Percentiles rank a stretch among this genome's conserved stretches.
Conservation (phyloP, 2,329 filamentous ascomycete genomes). For the Aspergillus sp. region DNA sequence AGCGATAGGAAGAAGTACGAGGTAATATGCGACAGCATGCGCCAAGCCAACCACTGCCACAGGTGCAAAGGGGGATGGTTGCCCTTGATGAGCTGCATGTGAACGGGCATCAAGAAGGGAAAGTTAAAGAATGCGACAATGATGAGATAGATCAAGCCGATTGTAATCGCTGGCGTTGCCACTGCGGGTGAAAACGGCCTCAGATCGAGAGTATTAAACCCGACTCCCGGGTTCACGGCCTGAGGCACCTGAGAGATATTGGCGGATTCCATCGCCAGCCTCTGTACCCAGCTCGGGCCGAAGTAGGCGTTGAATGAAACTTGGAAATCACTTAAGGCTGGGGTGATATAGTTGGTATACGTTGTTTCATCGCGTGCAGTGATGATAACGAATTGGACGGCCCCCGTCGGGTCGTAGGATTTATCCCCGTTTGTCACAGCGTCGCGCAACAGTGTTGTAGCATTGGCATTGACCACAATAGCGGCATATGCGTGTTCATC, state of each 20-base stretch:
- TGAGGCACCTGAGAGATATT: constrained; percentile 45
- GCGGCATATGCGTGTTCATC: constrained; percentile 53
- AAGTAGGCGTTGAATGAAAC: constrained; percentile 42
- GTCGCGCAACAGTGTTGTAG: constrained; percentile 49
- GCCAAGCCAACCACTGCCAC: constrained; percentile 51
- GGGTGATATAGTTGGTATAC: constrained; percentile 46
- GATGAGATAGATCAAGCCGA: constrained; percentile 59
- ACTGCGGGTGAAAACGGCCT: constrained; percentile 51
- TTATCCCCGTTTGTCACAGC: constrained; percentile 49
- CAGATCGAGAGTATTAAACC: constrained; percentile 50
- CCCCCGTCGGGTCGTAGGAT: constrained; percentile 53
- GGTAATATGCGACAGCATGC: constrained; percentile 47
- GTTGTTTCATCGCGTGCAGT: constrained; percentile 51
- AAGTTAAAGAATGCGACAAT: constrained; percentile 61
- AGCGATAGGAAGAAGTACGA: constrained; percentile 57
- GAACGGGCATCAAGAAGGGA: constrained; percentile 56
- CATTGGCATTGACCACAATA: constrained; percentile 55
- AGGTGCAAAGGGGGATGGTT: constrained; percentile 51
- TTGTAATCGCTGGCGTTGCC: constrained; percentile 50
- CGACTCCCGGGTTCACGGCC: constrained; percentile 49
- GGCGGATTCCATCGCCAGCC: constrained; percentile 24
- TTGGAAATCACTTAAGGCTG: constrained; percentile 43
- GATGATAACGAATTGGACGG: constrained; percentile 49
- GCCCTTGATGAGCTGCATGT: constrained; percentile 50
- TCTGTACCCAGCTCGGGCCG: constrained; percentile 34